Evolutionary conservation across 2,329 filamentous ascomycete genomes (phyloP).

Genomic region (Fusarium sp.): DNA sequence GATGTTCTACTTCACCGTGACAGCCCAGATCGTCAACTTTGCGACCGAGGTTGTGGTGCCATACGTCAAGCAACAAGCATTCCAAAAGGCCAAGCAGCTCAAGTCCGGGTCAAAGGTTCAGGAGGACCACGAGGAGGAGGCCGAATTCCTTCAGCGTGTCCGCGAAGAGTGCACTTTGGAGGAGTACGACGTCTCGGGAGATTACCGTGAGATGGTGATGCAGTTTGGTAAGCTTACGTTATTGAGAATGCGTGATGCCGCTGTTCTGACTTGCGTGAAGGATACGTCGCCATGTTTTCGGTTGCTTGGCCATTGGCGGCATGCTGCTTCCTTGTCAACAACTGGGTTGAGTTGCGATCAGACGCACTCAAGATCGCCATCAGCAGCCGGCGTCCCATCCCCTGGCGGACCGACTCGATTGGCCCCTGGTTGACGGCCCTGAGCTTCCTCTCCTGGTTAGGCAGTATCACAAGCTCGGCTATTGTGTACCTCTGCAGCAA

Average conservation of each 20-base stretch:
- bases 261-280: conserved; percentile 51
- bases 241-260: neutral
- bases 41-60: conserved; percentile 87
- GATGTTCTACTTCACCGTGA: conserved; percentile 96
- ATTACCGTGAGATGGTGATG: conserved; percentile 94
- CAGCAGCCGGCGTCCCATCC: conserved; percentile 88
- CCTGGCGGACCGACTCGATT: conserved; percentile 91
- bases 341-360: conserved; percentile 94
- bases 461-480: conserved; percentile 86
- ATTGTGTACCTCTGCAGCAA: conserved; percentile 91
- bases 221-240: conserved; percentile 70
- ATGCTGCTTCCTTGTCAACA: conserved; percentile 90
- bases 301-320: conserved; percentile 95
- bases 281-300: conserved; percentile 91
- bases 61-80: conserved; percentile 82
- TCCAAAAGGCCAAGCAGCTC: conserved; percentile 83
- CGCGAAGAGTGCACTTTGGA: conserved; percentile 85
- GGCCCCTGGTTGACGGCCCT: conserved; percentile 91
- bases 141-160: conserved; percentile 82
- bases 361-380: conserved; percentile 95
- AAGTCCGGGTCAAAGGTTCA: conserved; percentile 67
- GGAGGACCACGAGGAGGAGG: conserved; percentile 80
- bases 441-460: conserved; percentile 92
- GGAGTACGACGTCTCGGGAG: conserved; percentile 88
- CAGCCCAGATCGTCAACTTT: conserved; percentile 90